Percentiles rank a stretch among this genome's conserved stretches.
Evolutionary conservation across 176 grass and related monocot species (phyloP).

Genomic region (Saccharum spontaneum): DNA sequence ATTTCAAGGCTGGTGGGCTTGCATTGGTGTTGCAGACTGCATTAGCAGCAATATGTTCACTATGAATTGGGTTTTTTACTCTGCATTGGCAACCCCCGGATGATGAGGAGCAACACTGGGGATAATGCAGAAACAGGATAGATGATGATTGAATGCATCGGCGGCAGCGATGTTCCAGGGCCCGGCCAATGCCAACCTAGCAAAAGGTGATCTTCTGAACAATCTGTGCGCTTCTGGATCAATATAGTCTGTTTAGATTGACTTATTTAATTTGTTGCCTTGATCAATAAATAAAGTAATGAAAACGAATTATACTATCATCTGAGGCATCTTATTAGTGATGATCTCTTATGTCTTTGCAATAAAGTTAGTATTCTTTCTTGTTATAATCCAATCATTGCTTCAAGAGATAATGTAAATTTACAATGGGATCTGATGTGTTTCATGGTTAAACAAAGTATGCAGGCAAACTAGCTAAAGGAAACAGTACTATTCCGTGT

Average conservation of each 20-base stretch:
- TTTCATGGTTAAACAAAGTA: background rate
- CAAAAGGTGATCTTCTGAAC: conserved; percentile 18
- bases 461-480: background rate
- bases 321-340: background rate
- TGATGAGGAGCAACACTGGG: background rate
- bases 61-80: background rate
- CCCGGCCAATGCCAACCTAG: background rate
- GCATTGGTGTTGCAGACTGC: conserved; percentile 34
- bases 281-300: conserved; percentile 29
- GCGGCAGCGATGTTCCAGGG: background rate
- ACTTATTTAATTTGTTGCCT: background rate
- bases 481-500: background rate
- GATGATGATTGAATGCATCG: background rate
- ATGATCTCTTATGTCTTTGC: background rate
- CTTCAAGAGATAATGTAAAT: background rate
- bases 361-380: background rate
- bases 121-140: background rate
- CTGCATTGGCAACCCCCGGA: background rate
- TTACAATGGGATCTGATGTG: background rate
- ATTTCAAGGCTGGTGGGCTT: conserved; percentile 24
- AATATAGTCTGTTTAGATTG: conserved; percentile 9
- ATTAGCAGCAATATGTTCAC: background rate
- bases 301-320: background rate
- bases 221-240: conserved; percentile 29
- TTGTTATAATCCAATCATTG: background rate